Evolutionary conservation across 768 basidiomycete species (phyloP), one percentile per base, ranked within the genome.

Genomic region (Pleurotus citrinopileatus): DNA sequence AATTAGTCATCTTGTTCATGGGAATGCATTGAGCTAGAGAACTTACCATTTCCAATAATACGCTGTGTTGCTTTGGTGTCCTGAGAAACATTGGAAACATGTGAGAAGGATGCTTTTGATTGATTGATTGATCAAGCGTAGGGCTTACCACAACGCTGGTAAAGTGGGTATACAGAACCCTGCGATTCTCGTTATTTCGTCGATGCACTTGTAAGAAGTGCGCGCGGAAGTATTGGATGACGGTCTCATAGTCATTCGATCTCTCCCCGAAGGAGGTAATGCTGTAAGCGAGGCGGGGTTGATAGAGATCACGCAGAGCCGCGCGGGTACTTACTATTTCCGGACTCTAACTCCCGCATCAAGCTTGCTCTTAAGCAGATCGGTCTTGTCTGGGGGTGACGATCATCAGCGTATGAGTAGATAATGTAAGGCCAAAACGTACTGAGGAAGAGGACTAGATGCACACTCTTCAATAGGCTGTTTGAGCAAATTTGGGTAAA

Each of bases 401-500:
- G 17, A 6, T 38, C 19, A 50, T 34, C 9, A 50, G 13, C 3
- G 23, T 12, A 10, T 13, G 34, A 15, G n/a, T 13, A 7, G 7
- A 15, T 6, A 36, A 25, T 17, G 1, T 17, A 15, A 22, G 15
- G 19, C 20, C 10, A 17, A 15, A 26, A 70, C 82, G 29, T 67
- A 82, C 81, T 82, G 7, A 83, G 70, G 69, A 84, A 85, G 43
- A 84, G 67, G 13, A 83, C 78, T 20, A 82, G 62, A 62, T 81
- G 77, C 22, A 83, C 86, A 34, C 78, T 86, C 65, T 90, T 91
- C 47, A 94, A 73, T 47, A 93, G 77, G 28, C 80, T 78, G 64
- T 92, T 93, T 28, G 87, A 86, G 63, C 90, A 92, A 9, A 93
- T 90, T 61, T 90, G 80, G 3, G 89, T 91, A 67, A 91, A 94